Percentiles rank a stretch among this genome's conserved stretches.
phyloP scores from a whole-genome alignment of 139 green algal species.

The Trebouxia sp. region DNA sequence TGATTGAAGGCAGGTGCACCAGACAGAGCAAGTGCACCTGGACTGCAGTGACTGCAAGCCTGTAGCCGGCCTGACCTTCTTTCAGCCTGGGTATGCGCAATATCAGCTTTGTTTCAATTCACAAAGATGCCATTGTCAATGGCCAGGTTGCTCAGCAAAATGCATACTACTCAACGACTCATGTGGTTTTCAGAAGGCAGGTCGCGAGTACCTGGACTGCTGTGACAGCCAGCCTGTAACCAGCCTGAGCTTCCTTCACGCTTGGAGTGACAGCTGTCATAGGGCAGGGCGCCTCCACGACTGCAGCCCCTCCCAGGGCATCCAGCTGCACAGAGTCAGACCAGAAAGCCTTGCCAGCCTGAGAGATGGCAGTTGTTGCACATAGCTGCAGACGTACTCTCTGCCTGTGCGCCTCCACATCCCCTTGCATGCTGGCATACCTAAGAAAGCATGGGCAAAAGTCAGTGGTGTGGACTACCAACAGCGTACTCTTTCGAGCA shows the following conservation, averaged over 20 bases:
- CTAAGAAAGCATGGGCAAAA: conserved; percentile 17
- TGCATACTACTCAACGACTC: background rate
- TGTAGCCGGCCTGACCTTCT: no score
- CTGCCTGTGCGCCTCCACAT: conserved; percentile 6
- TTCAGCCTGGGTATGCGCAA: background rate
- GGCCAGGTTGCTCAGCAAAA: no score
- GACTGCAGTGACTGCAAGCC: no score
- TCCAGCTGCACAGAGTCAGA: conserved; percentile 47
- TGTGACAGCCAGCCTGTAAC: conserved; percentile 39
- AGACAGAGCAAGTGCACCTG: no score
- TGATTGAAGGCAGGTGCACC: no score
- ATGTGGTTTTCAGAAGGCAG: background rate
- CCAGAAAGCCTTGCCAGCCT: conserved; percentile 48
- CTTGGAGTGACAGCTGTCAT: background rate
- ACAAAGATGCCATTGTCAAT: no score
- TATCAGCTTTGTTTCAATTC: background rate
- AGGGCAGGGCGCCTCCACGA: conserved; percentile 47
- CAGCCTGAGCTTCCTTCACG: conserved; percentile 13
- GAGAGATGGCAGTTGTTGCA: conserved; percentile 37
- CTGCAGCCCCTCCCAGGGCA: conserved; percentile 43
- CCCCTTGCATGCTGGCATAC: conserved; percentile 51
- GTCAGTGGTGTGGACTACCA: background rate
- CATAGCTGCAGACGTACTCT: conserved; percentile 47
- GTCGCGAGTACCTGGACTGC: conserved; percentile 41
- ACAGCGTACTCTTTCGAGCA: no score